Base-by-base conservation (phyloP, 495 filamentous ascomycete genomes). In the Penicillium ochrochloron region DNA sequence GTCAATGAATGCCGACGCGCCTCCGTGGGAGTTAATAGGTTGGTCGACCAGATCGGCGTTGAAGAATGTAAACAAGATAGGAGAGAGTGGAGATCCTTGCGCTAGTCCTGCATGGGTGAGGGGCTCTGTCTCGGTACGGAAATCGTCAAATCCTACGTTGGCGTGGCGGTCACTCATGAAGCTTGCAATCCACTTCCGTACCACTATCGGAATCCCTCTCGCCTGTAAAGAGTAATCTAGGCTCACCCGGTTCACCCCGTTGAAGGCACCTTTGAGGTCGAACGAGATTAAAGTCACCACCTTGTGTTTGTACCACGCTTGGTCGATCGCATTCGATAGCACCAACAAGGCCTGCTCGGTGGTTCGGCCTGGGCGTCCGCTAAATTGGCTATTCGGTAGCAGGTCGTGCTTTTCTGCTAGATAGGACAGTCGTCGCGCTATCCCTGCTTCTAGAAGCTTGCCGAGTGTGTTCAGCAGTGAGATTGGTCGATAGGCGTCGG, bases 251-350 rank as follows among this genome's bases (percentile, higher is more conserved):
- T 71, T 74, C 0, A 77, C 71, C 4, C 69, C 64, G 34, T 76
- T 73, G 46, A 74, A 76, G 39, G 69, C 73, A 0, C 71, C 68
- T 53, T 71, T 74, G 1, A 74, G 67, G 42, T 76, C 64, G 35
- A 76, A 73, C 29, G 62, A 42, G 0, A 74, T 25, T 0, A 74
- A 51, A 7, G 59, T 72, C 0, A 72, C 56, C 15, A 74, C 65
- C 41, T 62, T 67, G 2, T 53, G 42, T 67, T 44, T 52, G 2
- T 64, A 60, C 67, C 63, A 76, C 21, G 71, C 73, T 61, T 44
- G 59, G 62, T 74, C 63, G 31, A 73, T 71, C 9, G 70, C 61
- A 44, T 70, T 74, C 0, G 59, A 31, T 0, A 76, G 66, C 6
- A 72, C 62, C 19, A 72, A 51, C 15, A 76, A 56, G 14, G 69